Percentiles rank a stretch among this genome's conserved stretches.
phyloP scores from a whole-genome alignment of 352 stramenopile genomes.

The Aphanomyces invadans region DNA sequence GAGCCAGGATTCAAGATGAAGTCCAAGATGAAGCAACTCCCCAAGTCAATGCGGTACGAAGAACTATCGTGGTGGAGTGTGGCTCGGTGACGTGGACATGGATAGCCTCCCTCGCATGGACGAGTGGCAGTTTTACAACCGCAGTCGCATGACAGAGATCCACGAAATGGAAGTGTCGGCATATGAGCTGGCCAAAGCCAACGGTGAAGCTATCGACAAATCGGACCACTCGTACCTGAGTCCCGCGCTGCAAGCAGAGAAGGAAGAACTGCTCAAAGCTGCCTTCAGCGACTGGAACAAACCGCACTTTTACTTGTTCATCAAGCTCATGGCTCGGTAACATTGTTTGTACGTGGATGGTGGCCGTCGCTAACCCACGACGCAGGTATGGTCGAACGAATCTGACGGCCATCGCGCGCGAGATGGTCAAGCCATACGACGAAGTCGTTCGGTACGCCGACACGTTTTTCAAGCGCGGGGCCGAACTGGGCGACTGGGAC shows the following conservation, averaged over 20 bases:
- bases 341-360: not conserved
- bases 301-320: slow-evolving; percentile 78
- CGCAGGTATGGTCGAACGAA: slow-evolving; percentile 54
- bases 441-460: slow-evolving; percentile 62
- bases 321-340: slow-evolving; percentile 63
- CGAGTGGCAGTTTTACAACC: slow-evolving; percentile 86
- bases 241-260: slow-evolving; percentile 86
- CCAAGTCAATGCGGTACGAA: slow-evolving; percentile 55
- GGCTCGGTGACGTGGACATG: too few relatives aligned
- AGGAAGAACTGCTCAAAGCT: slow-evolving; percentile 84
- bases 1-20: slow-evolving; percentile 38
- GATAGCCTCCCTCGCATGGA: slow-evolving; percentile 63
- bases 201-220: slow-evolving; percentile 23
- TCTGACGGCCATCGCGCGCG: slow-evolving; percentile 62
- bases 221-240: slow-evolving; percentile 45
- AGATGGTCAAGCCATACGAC: slow-evolving; percentile 77
- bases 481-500: slow-evolving; percentile 70
- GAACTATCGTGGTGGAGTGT: too few relatives aligned
- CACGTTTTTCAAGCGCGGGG: slow-evolving; percentile 59
- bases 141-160: slow-evolving; percentile 62
- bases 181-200: slow-evolving; percentile 69
- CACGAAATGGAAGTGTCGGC: slow-evolving; percentile 77
- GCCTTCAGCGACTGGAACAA: slow-evolving; percentile 84
- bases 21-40: slow-evolving; percentile 67
- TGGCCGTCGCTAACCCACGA: not conserved